Evolutionary conservation across 2,329 filamentous ascomycete genomes (phyloP).

Genomic region (Nemania abortiva): DNA sequence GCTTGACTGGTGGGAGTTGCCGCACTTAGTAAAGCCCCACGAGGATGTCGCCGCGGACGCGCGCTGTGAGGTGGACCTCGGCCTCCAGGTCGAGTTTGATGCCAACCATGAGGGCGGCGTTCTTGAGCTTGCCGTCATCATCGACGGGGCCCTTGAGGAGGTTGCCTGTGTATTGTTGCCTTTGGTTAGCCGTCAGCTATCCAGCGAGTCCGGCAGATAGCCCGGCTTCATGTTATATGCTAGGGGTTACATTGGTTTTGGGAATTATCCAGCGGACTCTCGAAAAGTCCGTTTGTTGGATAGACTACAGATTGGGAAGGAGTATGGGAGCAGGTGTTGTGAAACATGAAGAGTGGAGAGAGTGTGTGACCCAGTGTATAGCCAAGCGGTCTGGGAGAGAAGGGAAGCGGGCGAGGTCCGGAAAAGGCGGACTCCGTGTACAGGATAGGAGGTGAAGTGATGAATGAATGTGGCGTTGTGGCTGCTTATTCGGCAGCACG

Average conservation of each 20-base stretch:
- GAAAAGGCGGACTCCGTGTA: background rate
- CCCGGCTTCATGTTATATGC: slow-evolving; percentile 10
- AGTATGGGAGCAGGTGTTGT: slow-evolving; percentile 1
- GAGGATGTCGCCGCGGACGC: slow-evolving; percentile 70
- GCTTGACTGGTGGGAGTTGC: background rate
- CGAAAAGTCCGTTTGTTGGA: background rate
- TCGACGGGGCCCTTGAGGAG: slow-evolving; percentile 70
- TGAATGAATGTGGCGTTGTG: background rate
- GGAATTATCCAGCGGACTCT: background rate
- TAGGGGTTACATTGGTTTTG: background rate
- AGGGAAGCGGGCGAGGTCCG: background rate
- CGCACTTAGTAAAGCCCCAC: slow-evolving; percentile 66
- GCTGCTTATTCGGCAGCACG: background rate
- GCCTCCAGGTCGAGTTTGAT: slow-evolving; percentile 74
- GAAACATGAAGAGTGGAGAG: background rate
- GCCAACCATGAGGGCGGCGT: slow-evolving; percentile 69
- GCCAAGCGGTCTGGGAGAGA: background rate
- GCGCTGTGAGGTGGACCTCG: slow-evolving; percentile 70
- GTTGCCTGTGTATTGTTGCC: slow-evolving; percentile 55
- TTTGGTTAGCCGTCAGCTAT: slow-evolving; percentile 37
- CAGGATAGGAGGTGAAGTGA: background rate
- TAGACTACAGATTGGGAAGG: background rate
- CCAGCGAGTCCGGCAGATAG: slow-evolving; percentile 17
- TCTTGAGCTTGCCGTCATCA: slow-evolving; percentile 68
- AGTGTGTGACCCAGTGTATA: background rate